Evolutionary conservation across 2,329 filamentous ascomycete genomes (phyloP).

Genomic region (Aspergillus fijiensis): DNA sequence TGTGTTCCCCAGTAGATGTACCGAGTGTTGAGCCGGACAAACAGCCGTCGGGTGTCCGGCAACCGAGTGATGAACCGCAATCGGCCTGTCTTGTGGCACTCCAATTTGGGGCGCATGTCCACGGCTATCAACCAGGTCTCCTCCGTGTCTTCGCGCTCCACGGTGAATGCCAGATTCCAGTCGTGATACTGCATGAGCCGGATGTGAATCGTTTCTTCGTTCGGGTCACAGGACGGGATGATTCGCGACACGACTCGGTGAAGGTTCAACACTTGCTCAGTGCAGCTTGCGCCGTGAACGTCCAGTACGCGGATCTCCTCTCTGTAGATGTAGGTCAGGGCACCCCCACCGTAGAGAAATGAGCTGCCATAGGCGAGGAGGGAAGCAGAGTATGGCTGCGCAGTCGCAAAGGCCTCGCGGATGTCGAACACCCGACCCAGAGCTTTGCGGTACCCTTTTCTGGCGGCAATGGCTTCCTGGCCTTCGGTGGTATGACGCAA

Average conservation of each 20-base stretch:
- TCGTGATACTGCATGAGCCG: slow-evolving; percentile 58
- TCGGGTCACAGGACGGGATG: slow-evolving; percentile 34
- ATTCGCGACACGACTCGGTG: slow-evolving; percentile 41
- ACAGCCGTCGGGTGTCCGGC: slow-evolving; percentile 56
- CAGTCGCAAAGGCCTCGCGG: slow-evolving; percentile 59
- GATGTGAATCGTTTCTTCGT: slow-evolving; percentile 47
- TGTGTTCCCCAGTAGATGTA: slow-evolving; percentile 68
- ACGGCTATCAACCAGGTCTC: slow-evolving; percentile 57
- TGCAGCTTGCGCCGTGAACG: slow-evolving; percentile 49
- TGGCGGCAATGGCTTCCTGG: slow-evolving; percentile 35
- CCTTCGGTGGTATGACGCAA: slow-evolving; percentile 49
- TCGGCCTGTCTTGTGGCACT: slow-evolving; percentile 26
- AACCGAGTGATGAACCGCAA: slow-evolving; percentile 47
- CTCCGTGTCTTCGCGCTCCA: slow-evolving; percentile 45
- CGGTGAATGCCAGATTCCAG: slow-evolving; percentile 59
- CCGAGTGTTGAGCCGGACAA: slow-evolving; percentile 63
- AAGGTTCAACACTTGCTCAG: slow-evolving; percentile 60
- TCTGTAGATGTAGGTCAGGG: slow-evolving; percentile 62
- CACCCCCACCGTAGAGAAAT: slow-evolving; percentile 63
- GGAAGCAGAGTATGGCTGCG: slow-evolving; percentile 61
- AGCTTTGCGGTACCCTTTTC: slow-evolving; percentile 51
- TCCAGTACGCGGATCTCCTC: slow-evolving; percentile 59
- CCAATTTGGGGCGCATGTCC: slow-evolving; percentile 35
- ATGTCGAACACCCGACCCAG: slow-evolving; percentile 63
- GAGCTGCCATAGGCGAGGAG: slow-evolving; percentile 60